Base-by-base conservation (phyloP, 257 asterid species). In the Marsdenia floribunda region DNA sequence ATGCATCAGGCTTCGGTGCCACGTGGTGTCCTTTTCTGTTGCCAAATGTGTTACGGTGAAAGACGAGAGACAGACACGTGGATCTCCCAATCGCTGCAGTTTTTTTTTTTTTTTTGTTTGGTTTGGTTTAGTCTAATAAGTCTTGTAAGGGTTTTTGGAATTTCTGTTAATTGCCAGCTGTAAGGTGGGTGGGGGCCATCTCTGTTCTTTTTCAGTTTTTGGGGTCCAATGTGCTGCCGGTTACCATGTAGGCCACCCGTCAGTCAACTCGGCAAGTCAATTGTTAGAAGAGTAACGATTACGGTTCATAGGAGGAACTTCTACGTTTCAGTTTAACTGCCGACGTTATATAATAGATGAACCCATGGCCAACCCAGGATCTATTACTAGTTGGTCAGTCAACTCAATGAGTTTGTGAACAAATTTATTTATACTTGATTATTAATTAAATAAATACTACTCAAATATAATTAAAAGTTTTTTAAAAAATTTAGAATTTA, bases 1-100 rank as follows among this genome's bases (percentile, higher is more conserved):
- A 40, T 40, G 46, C 12, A 42, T 29, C 33, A 29, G 33, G 33
- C 33, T 29, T 29, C 33, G 33, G 33, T 29, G 33, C 66, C 77
- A 75, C 80, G 83, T 75, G 82, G 77, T 49, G 53, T 11, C 65
- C 16, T 47, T 24, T 15, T n/a, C 9, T 49, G 9, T 11, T 33
- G 76, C 79, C 80, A 75, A 52, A 70, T 68, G 58, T 60, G 77
- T 10, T 4, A 1, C 53, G 38, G 5, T 16, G 37, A 35, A 72
- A 3, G 2, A 67, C 19, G 37, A n/a, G 1, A 44, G 21, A 18
- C 13, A 2, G 76, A 75, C 85, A 85, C 86, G 86, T 85, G 81
- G 58, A 73, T 44, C 18, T 37, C 37, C 40, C 24, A 40, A 26
- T 14, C 18, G 55, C 13, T n/a, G 9, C 54, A 38, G 70, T 46